Percentiles rank a stretch among this genome's conserved stretches.
These are phyloP conservation scores for Geranomyces michiganensis DNA, from an alignment of 192 early-diverging fungal species.

Conservation along the genomic window DNA sequence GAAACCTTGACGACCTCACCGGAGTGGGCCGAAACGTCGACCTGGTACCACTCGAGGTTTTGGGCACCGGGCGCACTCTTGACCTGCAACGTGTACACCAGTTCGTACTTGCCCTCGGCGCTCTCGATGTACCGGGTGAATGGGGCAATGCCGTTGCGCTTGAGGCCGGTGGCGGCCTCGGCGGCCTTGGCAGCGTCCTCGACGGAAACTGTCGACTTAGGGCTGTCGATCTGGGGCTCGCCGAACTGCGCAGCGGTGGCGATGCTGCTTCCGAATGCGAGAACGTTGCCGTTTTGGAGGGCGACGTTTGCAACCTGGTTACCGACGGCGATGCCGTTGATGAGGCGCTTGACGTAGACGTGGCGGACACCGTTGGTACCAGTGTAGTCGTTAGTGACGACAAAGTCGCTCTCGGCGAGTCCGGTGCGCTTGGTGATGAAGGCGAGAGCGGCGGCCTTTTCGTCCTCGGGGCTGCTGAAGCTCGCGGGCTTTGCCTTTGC, in stretches of 20 bases:
- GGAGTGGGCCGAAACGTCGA: constrained; percentile 28
- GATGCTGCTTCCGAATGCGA: constrained; percentile 20
- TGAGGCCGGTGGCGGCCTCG: constrained; percentile 24
- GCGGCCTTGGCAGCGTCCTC: constrained; percentile 11
- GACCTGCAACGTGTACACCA: constrained; percentile 27
- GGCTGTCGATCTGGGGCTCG: neutral
- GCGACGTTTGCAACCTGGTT: constrained; percentile 34
- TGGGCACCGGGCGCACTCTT: neutral
- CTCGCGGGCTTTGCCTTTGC: neutral
- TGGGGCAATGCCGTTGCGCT: constrained; percentile 25
- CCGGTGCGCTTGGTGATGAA: neutral
- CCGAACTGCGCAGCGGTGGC: constrained; percentile 34
- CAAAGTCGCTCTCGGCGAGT: neutral
- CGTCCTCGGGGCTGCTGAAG: neutral
- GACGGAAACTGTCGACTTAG: neutral
- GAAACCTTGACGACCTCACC: constrained; percentile 31
- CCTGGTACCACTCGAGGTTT: constrained; percentile 33
- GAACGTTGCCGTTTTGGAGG: constrained; percentile 25
- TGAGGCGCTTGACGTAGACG: constrained; percentile 17
- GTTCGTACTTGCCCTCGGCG: constrained; percentile 15
- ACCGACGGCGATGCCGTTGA: constrained; percentile 8
- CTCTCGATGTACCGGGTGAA: constrained; percentile 24
- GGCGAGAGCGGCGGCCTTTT: constrained; percentile 7
- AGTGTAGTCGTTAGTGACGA: constrained; percentile 9
- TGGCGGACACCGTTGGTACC: constrained; percentile 6